Conservation (phyloP, 225 moss, liverwort and hornwort species). For the Sphagnum tenellum region DNA sequence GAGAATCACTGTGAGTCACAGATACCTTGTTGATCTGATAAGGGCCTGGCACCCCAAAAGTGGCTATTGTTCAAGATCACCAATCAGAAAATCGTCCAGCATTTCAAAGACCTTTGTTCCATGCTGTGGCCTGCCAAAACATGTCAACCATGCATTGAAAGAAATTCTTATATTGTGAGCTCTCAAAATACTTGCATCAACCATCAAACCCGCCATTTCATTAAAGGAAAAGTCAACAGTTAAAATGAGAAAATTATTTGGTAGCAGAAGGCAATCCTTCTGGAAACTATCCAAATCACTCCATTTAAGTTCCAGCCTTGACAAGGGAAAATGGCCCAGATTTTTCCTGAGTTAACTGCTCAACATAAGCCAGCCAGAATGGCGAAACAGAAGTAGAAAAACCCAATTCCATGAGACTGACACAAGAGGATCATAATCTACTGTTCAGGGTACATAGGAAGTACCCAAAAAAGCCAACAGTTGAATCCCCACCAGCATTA, state of each 20-base stretch:
- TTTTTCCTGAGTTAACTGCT: too few relatives aligned
- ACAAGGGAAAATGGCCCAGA: too few relatives aligned
- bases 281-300: too few relatives aligned
- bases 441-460: background rate
- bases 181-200: background rate
- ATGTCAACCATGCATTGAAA: conserved; percentile 6
- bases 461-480: conserved; percentile 48
- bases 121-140: conserved; percentile 45
- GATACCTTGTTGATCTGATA: too few relatives aligned
- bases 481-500: conserved; percentile 50
- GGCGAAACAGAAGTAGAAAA: too few relatives aligned
- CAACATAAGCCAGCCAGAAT: too few relatives aligned
- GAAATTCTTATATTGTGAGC: background rate
- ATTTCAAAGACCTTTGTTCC: conserved; percentile 50
- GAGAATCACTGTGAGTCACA: too few relatives aligned
- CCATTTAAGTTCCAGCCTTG: too few relatives aligned
- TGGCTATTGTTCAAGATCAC: conserved; percentile 16
- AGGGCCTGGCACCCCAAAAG: too few relatives aligned
- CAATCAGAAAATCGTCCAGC: conserved; percentile 53
- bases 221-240: background rate
- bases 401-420: too few relatives aligned
- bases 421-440: too few relatives aligned
- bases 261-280: background rate
- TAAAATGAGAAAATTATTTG: background rate
- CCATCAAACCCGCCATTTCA: too few relatives aligned